phyloP scores from a whole-genome alignment of 2,329 filamentous ascomycete genomes.

The Sporothrix schenckii region DNA sequence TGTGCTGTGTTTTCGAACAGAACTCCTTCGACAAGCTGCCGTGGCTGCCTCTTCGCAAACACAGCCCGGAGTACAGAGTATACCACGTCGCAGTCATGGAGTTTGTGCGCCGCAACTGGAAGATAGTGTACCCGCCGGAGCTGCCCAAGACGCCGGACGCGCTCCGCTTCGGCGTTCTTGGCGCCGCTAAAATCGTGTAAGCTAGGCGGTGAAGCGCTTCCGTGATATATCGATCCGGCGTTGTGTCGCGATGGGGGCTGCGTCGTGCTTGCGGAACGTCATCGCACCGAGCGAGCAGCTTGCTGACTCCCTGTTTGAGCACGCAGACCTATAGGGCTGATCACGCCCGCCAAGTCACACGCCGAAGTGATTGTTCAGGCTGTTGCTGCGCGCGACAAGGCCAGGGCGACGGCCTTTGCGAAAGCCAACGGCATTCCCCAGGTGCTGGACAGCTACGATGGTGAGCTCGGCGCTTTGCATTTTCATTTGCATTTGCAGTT shows the following conservation, averaged over 20 bases:
- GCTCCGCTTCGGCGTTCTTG: slow-evolving; percentile 48
- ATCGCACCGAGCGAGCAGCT: neutral
- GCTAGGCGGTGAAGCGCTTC: slow-evolving; percentile 30
- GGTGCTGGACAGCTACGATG: slow-evolving; percentile 55
- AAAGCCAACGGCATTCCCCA: slow-evolving; percentile 56
- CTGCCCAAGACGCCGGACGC: slow-evolving; percentile 36
- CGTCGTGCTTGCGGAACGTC: neutral
- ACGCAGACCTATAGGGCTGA: slow-evolving; percentile 45
- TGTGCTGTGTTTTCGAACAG: too few relatives aligned
- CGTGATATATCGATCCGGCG: too few relatives aligned
- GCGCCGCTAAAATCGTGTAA: slow-evolving; percentile 48
- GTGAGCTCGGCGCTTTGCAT: slow-evolving; percentile 38
- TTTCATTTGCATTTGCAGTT: neutral
- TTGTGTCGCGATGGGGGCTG: neutral
- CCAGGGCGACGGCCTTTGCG: slow-evolving; percentile 53
- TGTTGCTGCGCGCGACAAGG: slow-evolving; percentile 55
- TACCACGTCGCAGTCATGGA: neutral
- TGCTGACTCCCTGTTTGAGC: neutral
- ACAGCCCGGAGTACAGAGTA: neutral
- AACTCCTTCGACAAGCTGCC: too few relatives aligned
- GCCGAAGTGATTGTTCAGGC: slow-evolving; percentile 57
- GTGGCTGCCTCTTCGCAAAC: too few relatives aligned
- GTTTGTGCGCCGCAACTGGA: slow-evolving; percentile 31
- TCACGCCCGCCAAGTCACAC: slow-evolving; percentile 56
- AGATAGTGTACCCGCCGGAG: slow-evolving; percentile 28